Base-by-base conservation (phyloP, 1,139 yeast genomes). In the Magnusiomyces clavatus region DNA sequence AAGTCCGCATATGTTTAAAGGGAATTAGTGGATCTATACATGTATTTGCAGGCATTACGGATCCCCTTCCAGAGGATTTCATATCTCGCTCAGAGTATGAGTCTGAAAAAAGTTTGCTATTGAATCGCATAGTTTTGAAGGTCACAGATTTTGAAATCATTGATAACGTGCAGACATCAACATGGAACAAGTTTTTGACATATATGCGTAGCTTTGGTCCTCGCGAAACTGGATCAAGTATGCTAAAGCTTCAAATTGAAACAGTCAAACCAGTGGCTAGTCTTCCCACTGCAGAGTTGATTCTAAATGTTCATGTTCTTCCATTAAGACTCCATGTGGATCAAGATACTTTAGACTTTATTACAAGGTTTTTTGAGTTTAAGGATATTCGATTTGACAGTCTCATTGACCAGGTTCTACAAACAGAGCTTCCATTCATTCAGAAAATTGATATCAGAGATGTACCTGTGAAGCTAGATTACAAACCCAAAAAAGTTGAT, bases 401-500 rank as follows among this genome's bases (percentile, higher is more conserved):
- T 14, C 69, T 81, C n/a, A 73, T 82, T 43, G 74, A 76, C 49
- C 48, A 37, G 10, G 73, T 69, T 13, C 58, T 58, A 34, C 55
- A 67, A 51, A 81, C 77, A 16, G 95, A 86, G 57, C 76, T 78
- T 3, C 64, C 82, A 1, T 90, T 79, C 61, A 73, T 89, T 41
- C 90, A 87, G 60, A 81, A 80, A 61, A 77, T 89, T 47, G 78
- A 78, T 50, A 75, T 88, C 16, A 74, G 78, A 51, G 75, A 84
- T 0, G 70, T 92, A 1, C 77, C 77, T 48, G 67, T 94, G 38
- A 82, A 83, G 57, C 71, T 92, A 43, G 98, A 92, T 66, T 94
- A 92, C 67, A 90, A 89, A 64, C 98, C 98, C 0, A 90, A 89
- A 62, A 86, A 82, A 58, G 76, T 88, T 24, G 95, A 90, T 64